Base-by-base conservation (phyloP, 2,329 filamentous ascomycete genomes). In the Pseudofabraea citricarpa region DNA sequence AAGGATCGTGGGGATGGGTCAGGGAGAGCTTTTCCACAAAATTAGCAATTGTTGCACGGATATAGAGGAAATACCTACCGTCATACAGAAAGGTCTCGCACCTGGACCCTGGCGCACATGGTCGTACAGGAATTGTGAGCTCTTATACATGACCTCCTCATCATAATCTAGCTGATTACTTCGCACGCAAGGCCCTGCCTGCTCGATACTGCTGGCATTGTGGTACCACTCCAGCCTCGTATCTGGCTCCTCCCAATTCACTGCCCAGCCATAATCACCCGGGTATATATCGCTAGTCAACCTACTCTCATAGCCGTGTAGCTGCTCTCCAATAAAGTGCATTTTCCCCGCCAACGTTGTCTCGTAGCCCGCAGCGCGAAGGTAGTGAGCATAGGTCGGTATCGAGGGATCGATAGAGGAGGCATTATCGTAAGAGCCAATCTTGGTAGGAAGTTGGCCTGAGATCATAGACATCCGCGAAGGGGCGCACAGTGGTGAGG, bases 111-210 rank as follows among this genome's bases (percentile, higher is more conserved):
- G 78, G n/a, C 90, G 84, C 27, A 93, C 87, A 59, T 94, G 84
- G 64, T 95, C 86, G 66, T 91, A 95, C 39, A 96, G 72, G 62
- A 90, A 96, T 65, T 95, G 90, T 32, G 82, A 86, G 40, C 87
- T 87, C 66, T 84, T 87, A 71, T 87, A 91, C 82, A 96, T 91
- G 63, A 95, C 89, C 67, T 96, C 90, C 68, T 95, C 90, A 58
- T 96, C 90, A 57, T 91, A 96, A 64, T 96, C 90, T 41, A 96
- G 76, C 72, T 96, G 90, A 69, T 96, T 96, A 67, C 88, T 95
- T 53, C 90, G 80, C 31, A 94, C 85, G 57, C 90, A 95, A 22
- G 85, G 80, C 8, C 90, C 90, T 1, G 90, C 90, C 64, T 96
- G 89, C 58, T 91, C 72, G 55, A 96, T 91, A 6, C 90, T 95